Evolutionary conservation across 441 rosid species (phyloP), one percentile per base, ranked within the genome.

Genomic region (Dalechampia spathulata): DNA sequence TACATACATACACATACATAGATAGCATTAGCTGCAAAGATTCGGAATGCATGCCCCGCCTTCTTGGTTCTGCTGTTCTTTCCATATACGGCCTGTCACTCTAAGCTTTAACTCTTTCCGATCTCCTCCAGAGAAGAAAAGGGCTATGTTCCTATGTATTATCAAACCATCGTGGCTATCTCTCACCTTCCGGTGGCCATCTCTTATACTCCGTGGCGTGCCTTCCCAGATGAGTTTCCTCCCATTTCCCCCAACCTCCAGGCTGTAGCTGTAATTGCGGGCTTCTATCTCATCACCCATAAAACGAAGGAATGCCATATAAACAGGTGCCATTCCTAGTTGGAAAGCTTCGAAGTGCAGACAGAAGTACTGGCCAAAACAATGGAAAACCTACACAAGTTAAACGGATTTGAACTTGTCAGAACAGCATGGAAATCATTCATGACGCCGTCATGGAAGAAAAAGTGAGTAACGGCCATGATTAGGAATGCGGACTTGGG

Each of bases 341-440:
- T 92, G 98, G 76, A 92, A 92, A 17, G 96, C 98, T 69, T 84
- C 96, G 61, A 92, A 88, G 63, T 91, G 96, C 26, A 88, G 90
- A 63, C 98, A 88, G 72, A 88, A 91, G 78, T 88, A 86, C 71
- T 88, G 95, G 42, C 95, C 98, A 52, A 86, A 88, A 76, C 96
- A 88, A 64, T 92, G 87, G 65, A 92, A 92, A 11, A 92, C 96
- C 96, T 88, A 60, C 27, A 66, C 23, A 23, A 53, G 12, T 64
- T 26, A 3, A 38, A 26, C 10, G 15, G 21, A 5, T 2, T 25
- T 2, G 9, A 3, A n/a, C 16, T 5, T 20, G 14, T 21, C 28
- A 36, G 28, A 19, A 17, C 17, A 32, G 26, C 41, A 51, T 2
- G 7, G 36, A 25, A 13, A 5, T n/a, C n/a, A n/a, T 49, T 49